Base-by-base conservation (phyloP, 2,329 filamentous ascomycete genomes). In the Pseudocercospora macadamiae region DNA sequence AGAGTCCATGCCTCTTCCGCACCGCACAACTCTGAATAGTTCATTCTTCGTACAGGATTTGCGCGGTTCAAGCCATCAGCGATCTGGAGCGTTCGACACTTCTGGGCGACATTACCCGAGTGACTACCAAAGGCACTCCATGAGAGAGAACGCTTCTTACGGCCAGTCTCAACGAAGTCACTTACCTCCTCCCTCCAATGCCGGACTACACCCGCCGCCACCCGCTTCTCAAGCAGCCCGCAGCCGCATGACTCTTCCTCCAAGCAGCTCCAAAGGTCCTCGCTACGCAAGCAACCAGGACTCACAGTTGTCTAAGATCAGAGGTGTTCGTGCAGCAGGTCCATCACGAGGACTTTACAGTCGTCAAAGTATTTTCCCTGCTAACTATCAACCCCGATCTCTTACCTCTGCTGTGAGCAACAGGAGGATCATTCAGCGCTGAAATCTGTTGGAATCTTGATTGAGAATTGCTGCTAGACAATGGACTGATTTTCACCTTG, bases 271-370 rank as follows among this genome's bases (percentile, higher is more conserved):
- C 21, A 55, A 30, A 14, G 54, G 48, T 34, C 30, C 51, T 12
- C 54, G 44, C 28, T 21, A 23, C 12, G 25, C 42, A 10, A 53
- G 25, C 47, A 26, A 42, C 10, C 47, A 44, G 30, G 64, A 66
- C 26, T 54, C 61, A 14, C 58, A 60, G 23, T 39, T 72, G 5
- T 62, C 64, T 7, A 61, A 58, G 18, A 67, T 71, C 12, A 66
- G 56, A 25, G 71, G 70, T 10, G 61, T 69, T 1, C 64, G 67
- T 28, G 67, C 66, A 16, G 59, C 61, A 7, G 61, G 55, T 19
- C 57, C 67, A 23, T 60, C 63, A 21, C 59, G 57, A 2, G 37
- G 21, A 6, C 42, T 47, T 3, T 45, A 59, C 14, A 39, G 54
- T 16, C 12, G 47, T 9, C 44, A 26, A 18, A 34, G 44, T 16